Evolutionary conservation across 2,329 filamentous ascomycete species (phyloP), one percentile per base, ranked within the genome.

Genomic region (Phyllosticta citriasiana): DNA sequence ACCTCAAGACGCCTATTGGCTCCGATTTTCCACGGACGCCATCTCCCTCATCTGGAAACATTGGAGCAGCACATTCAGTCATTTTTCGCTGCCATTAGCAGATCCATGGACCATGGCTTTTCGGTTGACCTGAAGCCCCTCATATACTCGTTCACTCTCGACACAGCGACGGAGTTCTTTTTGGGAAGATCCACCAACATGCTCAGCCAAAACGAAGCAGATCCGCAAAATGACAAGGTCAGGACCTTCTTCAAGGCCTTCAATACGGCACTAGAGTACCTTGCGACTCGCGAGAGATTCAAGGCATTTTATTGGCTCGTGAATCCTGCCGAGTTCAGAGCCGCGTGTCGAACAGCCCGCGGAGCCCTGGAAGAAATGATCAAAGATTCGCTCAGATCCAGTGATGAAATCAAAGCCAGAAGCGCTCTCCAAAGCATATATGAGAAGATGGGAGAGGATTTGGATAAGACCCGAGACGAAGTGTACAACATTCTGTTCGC

Each of bases 111-210:
- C 7, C 16, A 47, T 47, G 40, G 16, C 16, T n/a, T 2, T 7
- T 1, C 12, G 3, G 14, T 66, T 9, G 67, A 72, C 57, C 30
- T 73, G 33, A 63, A 63, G 55, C 66, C 66, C 2, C 62, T 71
- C 4, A 64, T 77, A 54, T 73, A 72, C 65, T 63, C 60, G 30
- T 66, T 69, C 8, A 77, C 74, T 3, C 64, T 78, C 2, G 74
- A 78, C 61, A 74, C 72, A 0, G 72, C 71, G n/a, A 71, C 68
- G 5, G 68, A 69, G 5, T 73, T 74, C 59, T 65, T 74, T 9
- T 72, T 73, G 57, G 72, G 72, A 16, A 65, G 70, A n/a, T 47
- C 40, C 12, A 47, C 40, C 16, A n/a, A 19, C 40, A 47, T 47
- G 40, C 40, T 47, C 14, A 47, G n/a, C 14, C 40, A 47, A 30